Evolutionary conservation across 345 rosid genomes (phyloP), one percentile per base, ranked within the genome.

Genomic region (Populus simonii): DNA sequence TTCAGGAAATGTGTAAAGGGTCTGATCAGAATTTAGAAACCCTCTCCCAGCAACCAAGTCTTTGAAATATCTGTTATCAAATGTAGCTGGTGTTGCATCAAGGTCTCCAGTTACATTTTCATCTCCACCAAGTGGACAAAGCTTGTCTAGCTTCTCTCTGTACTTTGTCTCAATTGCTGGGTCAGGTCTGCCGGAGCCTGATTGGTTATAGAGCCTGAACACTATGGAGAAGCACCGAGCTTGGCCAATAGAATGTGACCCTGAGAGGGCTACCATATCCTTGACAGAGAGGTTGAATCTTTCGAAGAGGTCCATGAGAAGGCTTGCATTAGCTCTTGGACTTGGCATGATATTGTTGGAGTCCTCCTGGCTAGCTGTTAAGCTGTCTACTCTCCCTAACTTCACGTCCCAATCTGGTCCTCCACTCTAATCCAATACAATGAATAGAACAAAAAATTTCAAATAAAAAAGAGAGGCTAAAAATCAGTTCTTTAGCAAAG

Each of bases 261-360:
- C 99, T 0, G 99, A 96, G 73, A 96, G 97, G 76, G 97, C 98
- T 11, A 96, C 98, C 65, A 89, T 80, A 83, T 96, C 98, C 76
- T 85, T 87, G 8, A 87, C 83, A 0, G 98, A 94, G 51, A 96
- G 98, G 72, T 89, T 75, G 85, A 86, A 91, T 80, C 77, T 80
- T 18, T 70, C 43, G 71, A 94, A 93, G 29, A 94, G 89, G 76
- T 89, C 84, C 1, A 93, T 85, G 61, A 94, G 90, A 68, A 1
- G 80, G 67, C 84, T 89, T 1, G 98, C 94, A 61, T 93, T 88
- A 57, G 96, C 89, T 84, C 96, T 88, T 23, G 98, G 98, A 74
- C 97, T 94, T 17, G 98, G 97, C 94, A 94, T 94, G 61, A 93
- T 85, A 20, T 84, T 73, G 83, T 85, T 80, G 0, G 98, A 79